These are phyloP conservation scores for Gynandropsis gynandra DNA, from an alignment of 345 rosid genomes.

Conservation along the genomic window DNA sequence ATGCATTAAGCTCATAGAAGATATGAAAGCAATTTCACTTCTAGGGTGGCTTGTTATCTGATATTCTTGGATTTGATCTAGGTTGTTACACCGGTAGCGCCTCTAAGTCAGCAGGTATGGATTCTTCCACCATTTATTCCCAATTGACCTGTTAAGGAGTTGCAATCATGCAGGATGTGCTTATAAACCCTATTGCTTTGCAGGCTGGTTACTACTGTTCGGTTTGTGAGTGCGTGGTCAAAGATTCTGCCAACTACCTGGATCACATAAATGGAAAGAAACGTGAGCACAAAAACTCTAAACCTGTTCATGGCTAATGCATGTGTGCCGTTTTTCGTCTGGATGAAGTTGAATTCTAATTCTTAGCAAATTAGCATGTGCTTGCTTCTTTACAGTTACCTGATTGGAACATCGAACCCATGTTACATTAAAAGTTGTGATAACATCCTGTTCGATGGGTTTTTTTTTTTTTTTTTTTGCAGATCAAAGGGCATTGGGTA, in stretches of 20 bases:
- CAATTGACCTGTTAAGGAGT: constrained; percentile 7
- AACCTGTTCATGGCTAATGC: too few relatives aligned
- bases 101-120: constrained; percentile 90
- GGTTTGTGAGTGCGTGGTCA: constrained; percentile 93
- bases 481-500: constrained; percentile 98
- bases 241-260: constrained; percentile 98
- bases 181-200: constrained; percentile 20
- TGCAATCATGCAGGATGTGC: background rate
- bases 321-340: too few relatives aligned
- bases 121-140: background rate
- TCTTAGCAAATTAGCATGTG: too few relatives aligned
- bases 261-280: constrained; percentile 99
- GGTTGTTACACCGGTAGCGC: constrained; percentile 99
- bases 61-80: constrained; percentile 24
- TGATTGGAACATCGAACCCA: constrained; percentile 3
- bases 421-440: too few relatives aligned
- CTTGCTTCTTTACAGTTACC: constrained; percentile 11
- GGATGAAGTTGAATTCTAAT: too few relatives aligned
- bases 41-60: constrained; percentile 2
- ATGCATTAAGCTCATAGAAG: background rate
- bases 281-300: constrained; percentile 39
- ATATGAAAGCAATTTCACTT: background rate
- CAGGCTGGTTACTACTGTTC: constrained; percentile 97
- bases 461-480: constrained; percentile 5
- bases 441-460: too few relatives aligned